Conservation (phyloP, 129 eudicot species). For the Mikania micrantha region DNA sequence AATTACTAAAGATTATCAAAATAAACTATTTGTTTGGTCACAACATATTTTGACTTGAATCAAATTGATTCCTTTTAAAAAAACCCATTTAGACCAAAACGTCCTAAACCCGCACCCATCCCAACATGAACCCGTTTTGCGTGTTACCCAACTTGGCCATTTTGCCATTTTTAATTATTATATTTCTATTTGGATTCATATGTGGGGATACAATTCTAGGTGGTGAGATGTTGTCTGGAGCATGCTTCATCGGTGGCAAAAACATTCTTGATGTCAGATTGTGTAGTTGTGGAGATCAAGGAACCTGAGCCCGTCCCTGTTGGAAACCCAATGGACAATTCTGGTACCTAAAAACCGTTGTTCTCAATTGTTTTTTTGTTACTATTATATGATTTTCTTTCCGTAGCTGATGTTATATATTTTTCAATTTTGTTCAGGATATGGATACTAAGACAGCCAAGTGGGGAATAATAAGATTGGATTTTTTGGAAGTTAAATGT, state of each 20-base stretch:
- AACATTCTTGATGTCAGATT: conserved; percentile 87
- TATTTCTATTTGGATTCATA: not conserved
- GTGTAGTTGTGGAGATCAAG: conserved; percentile 92
- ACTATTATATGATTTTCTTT: not conserved
- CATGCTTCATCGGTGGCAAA: conserved; percentile 86
- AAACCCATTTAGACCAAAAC: too few relatives aligned
- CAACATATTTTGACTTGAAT: too few relatives aligned
- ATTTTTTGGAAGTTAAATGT: conserved; percentile 7
- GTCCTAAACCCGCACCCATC: too few relatives aligned
- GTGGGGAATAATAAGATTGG: conserved; percentile 1
- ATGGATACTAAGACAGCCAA: conserved; percentile 55
- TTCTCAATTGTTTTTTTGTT: not conserved
- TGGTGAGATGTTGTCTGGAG: conserved; percentile 87
- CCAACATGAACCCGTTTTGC: too few relatives aligned
- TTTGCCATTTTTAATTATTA: too few relatives aligned
- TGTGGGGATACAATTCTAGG: conserved; percentile 32
- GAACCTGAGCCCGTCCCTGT: conserved; percentile 63
- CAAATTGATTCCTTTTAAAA: too few relatives aligned
- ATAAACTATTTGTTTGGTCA: too few relatives aligned
- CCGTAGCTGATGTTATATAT: not conserved
- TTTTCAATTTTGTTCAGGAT: conserved; percentile 40
- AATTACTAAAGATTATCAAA: too few relatives aligned
- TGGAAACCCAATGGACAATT: conserved; percentile 82
- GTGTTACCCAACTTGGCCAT: too few relatives aligned
- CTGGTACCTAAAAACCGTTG: conserved; percentile 26